Base-by-base conservation (phyloP, 1,284 basidiomycete genomes). In the Melampsora americana region DNA sequence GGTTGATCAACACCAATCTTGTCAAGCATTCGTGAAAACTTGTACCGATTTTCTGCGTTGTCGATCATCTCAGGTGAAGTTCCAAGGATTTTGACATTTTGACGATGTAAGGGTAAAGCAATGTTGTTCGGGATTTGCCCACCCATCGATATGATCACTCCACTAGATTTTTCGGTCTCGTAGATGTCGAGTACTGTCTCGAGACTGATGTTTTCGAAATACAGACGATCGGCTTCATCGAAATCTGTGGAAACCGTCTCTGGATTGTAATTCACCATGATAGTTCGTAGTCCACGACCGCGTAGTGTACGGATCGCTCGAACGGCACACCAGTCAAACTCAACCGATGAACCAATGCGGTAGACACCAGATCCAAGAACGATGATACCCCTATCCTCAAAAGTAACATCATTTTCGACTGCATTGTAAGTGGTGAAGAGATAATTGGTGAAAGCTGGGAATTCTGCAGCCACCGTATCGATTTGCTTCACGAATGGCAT, bases 221-320 rank as follows among this genome's bases (percentile, higher is more conserved):
- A 99, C 61, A 99, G 87, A 59, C 93, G 89, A 84, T 99, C 95
- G 35, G 95, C 95, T 83, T 99, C 96, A 84, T 99, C 95, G 84
- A 97, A 99, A 84, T 99, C 96, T 64, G 96, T 98, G 82, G 92
- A 94, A 82, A 99, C 95, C 0, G 95, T 99, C 86, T 99, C 96
- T 30, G 95, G 95, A 84, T 98, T 98, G 85, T 98, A 98, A 86
- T 98, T 99, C 85, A 99, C 92, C 96, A 98, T 99, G 85, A 98
- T 89, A 9, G 96, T 98, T 82, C 93, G 93, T 79, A 93, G 86
- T n/a, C 94, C 94, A 82, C 92, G 90, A 61, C 95, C 91, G 77
- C 95, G 92, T 59, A 99, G 87, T 0, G 95, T 98, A 79, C 95
- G 87, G 84, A 98, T 97, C 35, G 95, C 93, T 69, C 95, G 90